These are phyloP conservation scores for Termitomyces sp. DNA, from an alignment of 768 basidiomycete species.

Conservation along the genomic window DNA sequence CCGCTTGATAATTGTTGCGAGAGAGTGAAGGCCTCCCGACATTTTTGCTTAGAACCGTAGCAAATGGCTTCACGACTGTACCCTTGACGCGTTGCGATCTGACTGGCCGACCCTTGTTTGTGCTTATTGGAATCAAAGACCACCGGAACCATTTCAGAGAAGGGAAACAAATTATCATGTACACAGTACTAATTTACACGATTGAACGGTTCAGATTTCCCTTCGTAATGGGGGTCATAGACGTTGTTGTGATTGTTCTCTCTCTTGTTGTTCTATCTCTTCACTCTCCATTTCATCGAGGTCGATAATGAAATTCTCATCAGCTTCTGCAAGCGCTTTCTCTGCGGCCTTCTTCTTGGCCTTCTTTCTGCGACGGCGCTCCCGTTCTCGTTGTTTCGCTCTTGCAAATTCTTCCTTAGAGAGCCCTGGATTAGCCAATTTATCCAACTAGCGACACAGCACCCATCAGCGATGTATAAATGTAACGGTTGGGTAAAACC, in stretches of 20 bases:
- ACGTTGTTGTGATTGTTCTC: not conserved
- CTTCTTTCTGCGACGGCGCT: slow-evolving; percentile 73
- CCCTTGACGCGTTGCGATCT: slow-evolving; percentile 6
- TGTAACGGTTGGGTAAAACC: slow-evolving; percentile 16
- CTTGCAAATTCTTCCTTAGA: slow-evolving; percentile 65
- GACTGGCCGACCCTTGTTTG: slow-evolving; percentile 8
- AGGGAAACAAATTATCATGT: not conserved
- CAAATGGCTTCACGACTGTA: not conserved
- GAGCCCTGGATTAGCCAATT: slow-evolving; percentile 68
- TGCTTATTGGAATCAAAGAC: slow-evolving; percentile 1
- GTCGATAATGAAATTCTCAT: not conserved
- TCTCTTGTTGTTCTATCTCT: not conserved
- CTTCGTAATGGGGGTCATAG: not conserved
- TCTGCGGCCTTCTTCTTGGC: slow-evolving; percentile 59
- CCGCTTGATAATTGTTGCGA: slow-evolving; percentile 84
- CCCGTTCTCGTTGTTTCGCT: slow-evolving; percentile 75
- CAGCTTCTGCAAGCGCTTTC: slow-evolving; percentile 21
- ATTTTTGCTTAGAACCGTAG: slow-evolving; percentile 16
- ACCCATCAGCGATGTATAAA: slow-evolving; percentile 15
- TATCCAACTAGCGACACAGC: slow-evolving; percentile 54
- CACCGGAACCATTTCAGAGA: not conserved
- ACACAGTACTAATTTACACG: not conserved
- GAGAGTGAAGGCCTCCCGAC: slow-evolving; percentile 61
- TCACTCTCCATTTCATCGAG: not conserved
- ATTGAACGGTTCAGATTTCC: no score